Conservation (phyloP, 495 filamentous ascomycete species). For the Aspergillus saccharolyticus region DNA sequence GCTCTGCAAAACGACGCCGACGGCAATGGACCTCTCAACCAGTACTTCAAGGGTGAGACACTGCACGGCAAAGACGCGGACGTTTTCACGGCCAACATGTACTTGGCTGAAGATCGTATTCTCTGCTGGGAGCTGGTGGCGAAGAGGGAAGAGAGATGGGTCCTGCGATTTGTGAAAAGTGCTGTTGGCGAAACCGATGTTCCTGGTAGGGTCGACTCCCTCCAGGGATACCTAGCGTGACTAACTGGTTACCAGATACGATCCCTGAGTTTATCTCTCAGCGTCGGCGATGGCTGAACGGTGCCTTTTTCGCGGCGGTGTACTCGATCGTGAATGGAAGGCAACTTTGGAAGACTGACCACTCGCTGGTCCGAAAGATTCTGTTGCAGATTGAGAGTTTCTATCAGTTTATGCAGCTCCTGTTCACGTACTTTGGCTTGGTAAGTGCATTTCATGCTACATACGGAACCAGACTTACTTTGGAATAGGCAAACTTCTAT, state of each 20-base stretch:
- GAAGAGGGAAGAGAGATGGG: constrained; percentile 92
- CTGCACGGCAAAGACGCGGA: constrained; percentile 95
- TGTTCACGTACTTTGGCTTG: constrained; percentile 97
- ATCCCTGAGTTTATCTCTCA: constrained; percentile 91
- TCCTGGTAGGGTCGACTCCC: constrained; percentile 56
- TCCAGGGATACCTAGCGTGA: background rate
- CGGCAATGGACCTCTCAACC: constrained; percentile 89
- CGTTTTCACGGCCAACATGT: constrained; percentile 99
- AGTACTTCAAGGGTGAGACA: constrained; percentile 99
- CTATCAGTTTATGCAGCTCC: constrained; percentile 83
- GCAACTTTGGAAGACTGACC: constrained; percentile 93
- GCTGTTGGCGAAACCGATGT: constrained; percentile 97
- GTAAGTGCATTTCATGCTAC: constrained; percentile 29
- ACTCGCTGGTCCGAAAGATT: constrained; percentile 81
- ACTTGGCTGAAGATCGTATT: constrained; percentile 96
- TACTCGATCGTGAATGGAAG: constrained; percentile 93
- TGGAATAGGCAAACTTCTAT: constrained; percentile 83
- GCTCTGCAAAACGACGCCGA: constrained; percentile 95
- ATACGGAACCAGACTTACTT: background rate
- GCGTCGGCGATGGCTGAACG: constrained; percentile 93
- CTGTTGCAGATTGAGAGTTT: constrained; percentile 93
- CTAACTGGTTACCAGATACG: constrained; percentile 27
- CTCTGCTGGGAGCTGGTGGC: constrained; percentile 98
- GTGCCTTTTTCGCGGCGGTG: constrained; percentile 96
- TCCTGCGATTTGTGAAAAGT: constrained; percentile 93